A percentile compares a stretch with the other conserved stretches of the same genome.
Conservation (phyloP, 2,329 filamentous ascomycete species). For the Exophiala sp. region DNA sequence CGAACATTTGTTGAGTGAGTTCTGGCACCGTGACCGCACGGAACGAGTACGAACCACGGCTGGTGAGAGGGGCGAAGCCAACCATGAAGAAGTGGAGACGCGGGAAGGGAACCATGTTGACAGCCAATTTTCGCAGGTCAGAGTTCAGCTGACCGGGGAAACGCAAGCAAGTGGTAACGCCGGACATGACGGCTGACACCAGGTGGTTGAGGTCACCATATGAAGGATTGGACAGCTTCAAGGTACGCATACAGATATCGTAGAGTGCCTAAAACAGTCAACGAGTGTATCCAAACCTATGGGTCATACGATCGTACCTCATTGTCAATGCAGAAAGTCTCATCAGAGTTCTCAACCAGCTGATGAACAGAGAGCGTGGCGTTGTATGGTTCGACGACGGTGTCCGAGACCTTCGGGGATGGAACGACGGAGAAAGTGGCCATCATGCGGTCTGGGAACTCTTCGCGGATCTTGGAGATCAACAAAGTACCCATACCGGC, state of each 20-base stretch:
- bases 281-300: no score
- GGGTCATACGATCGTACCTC: constrained; percentile 51
- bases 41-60: constrained; percentile 87
- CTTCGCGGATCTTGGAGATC: constrained; percentile 99
- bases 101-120: constrained; percentile 99
- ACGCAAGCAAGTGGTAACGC: constrained; percentile 95
- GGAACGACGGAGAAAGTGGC: constrained; percentile 98
- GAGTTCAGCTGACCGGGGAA: constrained; percentile 99
- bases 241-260: constrained; percentile 99
- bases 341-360: constrained; percentile 99
- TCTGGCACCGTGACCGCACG: constrained; percentile 95
- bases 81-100: constrained; percentile 99
- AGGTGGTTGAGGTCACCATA: constrained; percentile 99
- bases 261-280: constrained; percentile 65
- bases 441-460: constrained; percentile 99
- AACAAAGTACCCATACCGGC: constrained; percentile 99
- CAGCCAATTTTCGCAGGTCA: constrained; percentile 96
- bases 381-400: constrained; percentile 99
- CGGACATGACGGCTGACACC: constrained; percentile 98
- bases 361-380: constrained; percentile 98
- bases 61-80: constrained; percentile 96
- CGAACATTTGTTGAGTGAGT: constrained; percentile 99
- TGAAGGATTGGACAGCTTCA: constrained; percentile 97
- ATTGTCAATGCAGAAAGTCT: constrained; percentile 99
- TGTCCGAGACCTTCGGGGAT: constrained; percentile 98